Conservation (phyloP, 2,329 filamentous ascomycete species). For the Scedosporium aurantiacum region DNA sequence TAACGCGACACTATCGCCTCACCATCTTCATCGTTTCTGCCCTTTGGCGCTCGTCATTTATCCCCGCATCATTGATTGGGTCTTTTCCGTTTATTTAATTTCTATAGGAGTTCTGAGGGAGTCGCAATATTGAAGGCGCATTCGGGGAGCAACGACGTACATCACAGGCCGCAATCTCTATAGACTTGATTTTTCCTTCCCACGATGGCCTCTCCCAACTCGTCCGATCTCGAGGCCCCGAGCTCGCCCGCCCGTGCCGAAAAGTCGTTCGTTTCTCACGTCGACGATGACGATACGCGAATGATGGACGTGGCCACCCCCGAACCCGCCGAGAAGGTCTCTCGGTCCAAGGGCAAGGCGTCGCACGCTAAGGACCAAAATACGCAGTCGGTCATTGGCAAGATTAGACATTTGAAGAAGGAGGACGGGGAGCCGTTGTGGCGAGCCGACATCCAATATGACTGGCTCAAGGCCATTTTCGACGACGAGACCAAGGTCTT, state of each 20-base stretch:
- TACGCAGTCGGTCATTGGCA: constrained; percentile 38
- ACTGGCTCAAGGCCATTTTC: constrained; percentile 72
- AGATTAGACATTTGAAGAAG: constrained; percentile 79
- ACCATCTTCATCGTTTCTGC: background rate
- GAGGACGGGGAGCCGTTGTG: constrained; percentile 80
- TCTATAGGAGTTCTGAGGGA: too few species aligned
- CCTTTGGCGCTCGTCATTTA: too few species aligned
- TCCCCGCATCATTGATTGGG: too few species aligned
- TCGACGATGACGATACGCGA: constrained; percentile 36
- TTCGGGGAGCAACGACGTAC: background rate
- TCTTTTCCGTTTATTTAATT: too few species aligned
- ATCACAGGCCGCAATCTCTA: background rate
- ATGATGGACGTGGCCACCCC: constrained; percentile 30
- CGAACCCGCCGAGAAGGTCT: constrained; percentile 29
- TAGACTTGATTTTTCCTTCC: background rate
- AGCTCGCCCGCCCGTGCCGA: constrained; percentile 34
- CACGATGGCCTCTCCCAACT: constrained; percentile 27
- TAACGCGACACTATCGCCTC: background rate
- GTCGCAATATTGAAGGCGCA: background rate
- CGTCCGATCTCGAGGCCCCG: constrained; percentile 33
- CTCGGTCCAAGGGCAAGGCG: constrained; percentile 23
- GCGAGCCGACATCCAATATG: constrained; percentile 80
- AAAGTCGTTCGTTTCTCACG: constrained; percentile 36
- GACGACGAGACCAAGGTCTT: constrained; percentile 67
- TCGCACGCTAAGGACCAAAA: constrained; percentile 23